These are phyloP conservation scores for Fraxinus nigra DNA, from an alignment of 305 asterid genomes.

Conservation along the genomic window DNA sequence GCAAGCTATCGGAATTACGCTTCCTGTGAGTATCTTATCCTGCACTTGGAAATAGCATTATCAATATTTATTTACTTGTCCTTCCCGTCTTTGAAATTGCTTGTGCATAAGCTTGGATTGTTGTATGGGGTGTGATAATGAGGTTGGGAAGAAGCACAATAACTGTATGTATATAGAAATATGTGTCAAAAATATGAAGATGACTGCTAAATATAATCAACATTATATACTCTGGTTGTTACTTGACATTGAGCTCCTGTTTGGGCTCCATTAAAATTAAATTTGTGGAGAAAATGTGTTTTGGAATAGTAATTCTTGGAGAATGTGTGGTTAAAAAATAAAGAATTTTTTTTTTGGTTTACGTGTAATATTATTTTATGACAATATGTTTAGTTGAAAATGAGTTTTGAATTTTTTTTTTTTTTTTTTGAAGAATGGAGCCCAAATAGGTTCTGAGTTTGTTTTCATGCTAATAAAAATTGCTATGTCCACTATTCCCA, in stretches of 20 bases:
- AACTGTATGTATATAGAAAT: background rate
- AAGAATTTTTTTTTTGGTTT: no score
- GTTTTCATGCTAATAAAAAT: background rate
- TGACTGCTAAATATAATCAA: background rate
- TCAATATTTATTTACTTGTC: background rate
- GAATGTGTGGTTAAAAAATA: background rate
- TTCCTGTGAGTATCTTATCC: slow-evolving; percentile 14
- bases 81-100: background rate
- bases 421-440: background rate
- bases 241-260: background rate
- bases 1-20: slow-evolving; percentile 14
- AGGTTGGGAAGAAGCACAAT: background rate
- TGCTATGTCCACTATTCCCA: background rate
- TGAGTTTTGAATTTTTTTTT: background rate
- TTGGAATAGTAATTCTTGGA: background rate
- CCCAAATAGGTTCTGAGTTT: background rate
- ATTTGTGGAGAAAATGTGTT: background rate
- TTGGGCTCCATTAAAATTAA: background rate
- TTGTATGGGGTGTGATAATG: background rate
- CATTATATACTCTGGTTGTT: background rate
- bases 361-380: background rate
- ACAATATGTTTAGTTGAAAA: background rate
- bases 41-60: background rate
- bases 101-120: background rate
- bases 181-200: background rate